These are phyloP conservation scores for Adansonia rubrostipa DNA, from an alignment of 441 rosid species.

Conservation along the genomic window DNA sequence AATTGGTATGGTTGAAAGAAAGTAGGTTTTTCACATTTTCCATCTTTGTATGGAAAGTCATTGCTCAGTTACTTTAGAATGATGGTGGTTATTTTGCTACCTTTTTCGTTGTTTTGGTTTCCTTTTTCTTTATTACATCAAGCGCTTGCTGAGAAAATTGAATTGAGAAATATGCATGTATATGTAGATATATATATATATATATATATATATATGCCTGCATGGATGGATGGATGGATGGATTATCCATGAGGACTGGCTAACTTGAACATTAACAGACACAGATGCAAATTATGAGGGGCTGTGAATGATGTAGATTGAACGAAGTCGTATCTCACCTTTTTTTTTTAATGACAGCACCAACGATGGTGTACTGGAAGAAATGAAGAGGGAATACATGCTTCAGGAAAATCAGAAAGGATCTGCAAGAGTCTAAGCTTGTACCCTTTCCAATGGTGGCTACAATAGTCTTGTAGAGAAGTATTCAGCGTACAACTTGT, in stretches of 20 bases:
- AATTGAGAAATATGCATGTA: background rate
- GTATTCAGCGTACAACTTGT: background rate
- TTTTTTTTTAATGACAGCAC: slow-evolving; percentile 53
- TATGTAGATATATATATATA: background rate
- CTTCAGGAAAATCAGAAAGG: slow-evolving; percentile 59
- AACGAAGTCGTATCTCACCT: background rate
- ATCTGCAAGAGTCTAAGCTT: slow-evolving; percentile 35
- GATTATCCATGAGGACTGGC: background rate
- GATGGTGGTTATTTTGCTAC: slow-evolving; percentile 2
- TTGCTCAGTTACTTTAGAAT: background rate
- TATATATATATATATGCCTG: background rate
- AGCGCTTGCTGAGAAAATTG: slow-evolving; percentile 1
- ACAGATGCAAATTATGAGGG: background rate
- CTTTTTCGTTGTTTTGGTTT: background rate
- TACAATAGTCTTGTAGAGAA: background rate
- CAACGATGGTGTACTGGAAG: slow-evolving; percentile 73
- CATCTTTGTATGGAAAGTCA: background rate
- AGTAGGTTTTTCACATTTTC: slow-evolving; percentile 10
- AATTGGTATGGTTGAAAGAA: background rate
- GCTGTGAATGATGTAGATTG: background rate
- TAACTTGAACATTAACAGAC: slow-evolving; percentile 2
- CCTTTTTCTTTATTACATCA: background rate
- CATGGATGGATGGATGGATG: no score
- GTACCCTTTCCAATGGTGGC: background rate
- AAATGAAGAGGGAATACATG: slow-evolving; percentile 77